A percentile compares a stretch with the other conserved stretches of the same genome.
Conservation (phyloP, 208 protist species). For the Trichomonas vaginalis region DNA sequence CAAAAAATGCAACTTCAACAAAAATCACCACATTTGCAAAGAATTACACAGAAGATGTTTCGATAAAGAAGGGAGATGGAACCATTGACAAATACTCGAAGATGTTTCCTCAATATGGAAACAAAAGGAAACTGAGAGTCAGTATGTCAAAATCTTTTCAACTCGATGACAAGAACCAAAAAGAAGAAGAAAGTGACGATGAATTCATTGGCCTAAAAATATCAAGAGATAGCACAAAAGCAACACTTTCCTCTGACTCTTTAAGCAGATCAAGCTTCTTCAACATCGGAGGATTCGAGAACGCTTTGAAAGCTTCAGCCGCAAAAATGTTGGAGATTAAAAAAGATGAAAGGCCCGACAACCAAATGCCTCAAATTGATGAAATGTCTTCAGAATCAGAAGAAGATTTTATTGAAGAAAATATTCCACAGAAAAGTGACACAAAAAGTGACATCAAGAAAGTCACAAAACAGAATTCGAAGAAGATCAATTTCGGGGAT, state of each 20-base stretch:
- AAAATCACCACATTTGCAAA: not conserved
- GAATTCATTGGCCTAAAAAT: not conserved
- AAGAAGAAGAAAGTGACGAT: not conserved
- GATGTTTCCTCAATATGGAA: not conserved
- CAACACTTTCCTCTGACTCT: not conserved
- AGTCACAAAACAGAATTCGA: not conserved
- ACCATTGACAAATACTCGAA: not conserved
- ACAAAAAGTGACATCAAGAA: not conserved
- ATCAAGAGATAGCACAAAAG: not conserved
- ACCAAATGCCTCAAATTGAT: not conserved
- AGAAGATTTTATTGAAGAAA: not conserved
- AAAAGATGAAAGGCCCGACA: not conserved
- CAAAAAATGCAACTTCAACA: not conserved
- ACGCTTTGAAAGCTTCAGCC: not conserved
- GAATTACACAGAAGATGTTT: not conserved
- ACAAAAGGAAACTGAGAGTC: not conserved
- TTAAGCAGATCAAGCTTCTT: not conserved
- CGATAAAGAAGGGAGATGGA: not conserved
- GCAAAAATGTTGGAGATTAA: not conserved
- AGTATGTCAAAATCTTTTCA: not conserved
- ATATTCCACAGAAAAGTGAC: not conserved
- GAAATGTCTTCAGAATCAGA: not conserved
- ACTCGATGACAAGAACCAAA: not conserved
- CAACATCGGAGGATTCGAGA: not conserved
- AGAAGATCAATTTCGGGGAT: not conserved